Conservation (phyloP, 2,329 filamentous ascomycete species). For the Cryphonectria radicalis region DNA sequence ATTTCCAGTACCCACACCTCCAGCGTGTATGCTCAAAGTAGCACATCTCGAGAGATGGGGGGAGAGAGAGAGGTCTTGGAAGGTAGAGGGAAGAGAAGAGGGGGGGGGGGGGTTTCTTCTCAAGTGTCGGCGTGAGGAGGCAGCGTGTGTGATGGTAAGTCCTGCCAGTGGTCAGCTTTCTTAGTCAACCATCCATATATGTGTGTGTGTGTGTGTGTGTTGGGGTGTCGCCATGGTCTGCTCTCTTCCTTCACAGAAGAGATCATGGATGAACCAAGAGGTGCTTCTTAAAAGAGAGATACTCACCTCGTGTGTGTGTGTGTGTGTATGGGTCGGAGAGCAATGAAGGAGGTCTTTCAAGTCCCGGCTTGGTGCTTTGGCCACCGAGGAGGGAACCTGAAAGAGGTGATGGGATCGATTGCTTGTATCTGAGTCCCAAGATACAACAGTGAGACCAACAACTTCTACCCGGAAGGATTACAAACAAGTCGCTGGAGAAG, state of each 20-base stretch:
- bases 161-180: constrained; percentile 1
- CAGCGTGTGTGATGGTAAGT: not conserved
- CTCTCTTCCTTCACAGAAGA: not conserved
- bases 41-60: constrained; percentile 79
- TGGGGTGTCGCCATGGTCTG: not conserved
- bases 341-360: not conserved
- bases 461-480: not conserved
- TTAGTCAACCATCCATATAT: too few species aligned
- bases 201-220: too few species aligned
- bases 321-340: not conserved
- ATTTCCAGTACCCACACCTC: constrained; percentile 89
- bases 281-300: not conserved
- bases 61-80: not conserved
- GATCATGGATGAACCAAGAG: not conserved
- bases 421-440: not conserved
- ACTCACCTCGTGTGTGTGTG: not conserved
- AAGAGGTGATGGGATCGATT: not conserved
- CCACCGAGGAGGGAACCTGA: not conserved
- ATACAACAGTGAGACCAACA: not conserved
- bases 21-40: constrained; percentile 92
- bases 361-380: not conserved
- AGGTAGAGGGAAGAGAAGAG: too few species aligned
- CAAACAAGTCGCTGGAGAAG: too few species aligned
- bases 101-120: not conserved
- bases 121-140: not conserved